Evolutionary conservation across 345 rosid genomes (phyloP), one percentile per base, ranked within the genome.

Genomic region (Anacardium occidentale): DNA sequence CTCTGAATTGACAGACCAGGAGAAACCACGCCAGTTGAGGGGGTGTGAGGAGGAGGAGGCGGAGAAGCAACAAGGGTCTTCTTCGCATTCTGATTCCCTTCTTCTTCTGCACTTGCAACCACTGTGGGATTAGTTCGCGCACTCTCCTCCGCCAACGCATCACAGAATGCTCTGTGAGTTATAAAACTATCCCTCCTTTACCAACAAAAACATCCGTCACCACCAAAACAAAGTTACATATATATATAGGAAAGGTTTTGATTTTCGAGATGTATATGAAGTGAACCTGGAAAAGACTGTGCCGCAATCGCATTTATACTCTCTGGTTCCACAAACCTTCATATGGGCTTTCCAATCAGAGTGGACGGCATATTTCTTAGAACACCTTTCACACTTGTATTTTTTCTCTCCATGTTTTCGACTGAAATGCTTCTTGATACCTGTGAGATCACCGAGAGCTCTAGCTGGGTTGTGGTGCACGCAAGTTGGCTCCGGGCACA

Each of bases 331-430:
- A 58, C 96, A 90, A 74, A 86, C 85, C 75, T 89, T 90, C 90
- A 88, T 78, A 77, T 90, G 96, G n/a, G 96, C 93, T 57, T 88
- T 90, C 89, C 91, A 88, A 76, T 90, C 96, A 34, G 96, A 90
- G 74, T 83, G 89, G 5, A 90, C 96, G 1, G 96, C 96, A 77
- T 90, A 90, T 74, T 85, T 90, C 81, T 90, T 90, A 5, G 90
- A 79, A 82, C 96, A 90, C 63, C 90, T 78, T 75, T 90, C 93
- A 60, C 96, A 90, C 83, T 90, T 90, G 89, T 89, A 90, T 71
- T 85, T 90, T 79, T 87, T 90, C 84, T 90, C 96, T 17, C 93
- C 90, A 71, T 90, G 96, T 74, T 90, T 90, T 69, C 96, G 79
- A 76, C 82, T 81, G 70, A 85, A 90, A 81, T 90, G 96, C 71